A percentile compares a stretch with the other conserved stretches of the same genome.
phyloP scores from a whole-genome alignment of 2,329 filamentous ascomycete species.

The Graphiopsis chlorocephala region DNA sequence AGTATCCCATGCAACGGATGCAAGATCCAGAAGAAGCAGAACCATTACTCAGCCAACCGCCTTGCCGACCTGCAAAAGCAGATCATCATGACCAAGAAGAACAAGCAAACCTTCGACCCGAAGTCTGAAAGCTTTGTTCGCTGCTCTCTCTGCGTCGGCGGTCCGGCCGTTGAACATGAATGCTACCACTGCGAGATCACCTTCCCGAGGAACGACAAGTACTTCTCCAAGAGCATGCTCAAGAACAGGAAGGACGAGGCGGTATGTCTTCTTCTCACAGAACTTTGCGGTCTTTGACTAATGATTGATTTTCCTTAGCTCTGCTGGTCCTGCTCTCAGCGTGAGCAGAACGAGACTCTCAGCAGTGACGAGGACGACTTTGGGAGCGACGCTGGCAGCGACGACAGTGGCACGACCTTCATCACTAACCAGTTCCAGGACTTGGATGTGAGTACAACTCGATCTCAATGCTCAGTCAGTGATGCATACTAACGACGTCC shows the following conservation, averaged over 20 bases:
- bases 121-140: conserved; percentile 13
- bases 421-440: neutral
- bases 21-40: conserved; percentile 15
- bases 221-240: conserved; percentile 3
- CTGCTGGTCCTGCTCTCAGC: conserved; percentile 8
- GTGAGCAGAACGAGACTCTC: neutral
- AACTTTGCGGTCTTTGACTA: neutral
- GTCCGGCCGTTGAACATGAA: conserved; percentile 17
- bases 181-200: conserved; percentile 26
- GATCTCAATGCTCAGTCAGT: neutral
- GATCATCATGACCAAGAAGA: conserved; percentile 1
- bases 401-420: neutral
- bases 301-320: neutral
- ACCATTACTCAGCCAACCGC: conserved; percentile 19
- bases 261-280: neutral
- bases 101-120: conserved; percentile 16
- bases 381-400: neutral
- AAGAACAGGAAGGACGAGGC: conserved; percentile 11
- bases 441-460: neutral
- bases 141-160: conserved; percentile 25
- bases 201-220: neutral
- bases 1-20: conserved; percentile 23
- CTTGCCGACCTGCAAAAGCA: conserved; percentile 16
- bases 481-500: neutral
- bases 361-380: neutral